Base-by-base conservation (phyloP, 345 rosid species). In the Boechera retrofracta region DNA sequence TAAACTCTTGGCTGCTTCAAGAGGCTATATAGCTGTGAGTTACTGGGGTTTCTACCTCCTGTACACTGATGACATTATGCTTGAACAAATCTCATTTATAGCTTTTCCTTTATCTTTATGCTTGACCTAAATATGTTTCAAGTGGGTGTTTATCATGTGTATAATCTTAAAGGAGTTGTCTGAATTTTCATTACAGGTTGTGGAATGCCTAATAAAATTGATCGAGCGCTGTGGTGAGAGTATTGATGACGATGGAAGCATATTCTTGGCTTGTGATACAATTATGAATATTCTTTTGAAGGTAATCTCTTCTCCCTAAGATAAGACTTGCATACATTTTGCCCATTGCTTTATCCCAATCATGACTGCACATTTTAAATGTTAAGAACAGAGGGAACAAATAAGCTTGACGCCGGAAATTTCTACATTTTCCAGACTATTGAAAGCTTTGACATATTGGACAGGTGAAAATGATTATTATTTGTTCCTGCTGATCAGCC, bases 251-350 rank as follows among this genome's bases (percentile, higher is more conserved):
- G 64, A 75, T 64, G 76, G 85, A 73, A 66, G 82, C 75, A 71
- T 89, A 69, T 90, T 82, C 81, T 70, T 94, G 90, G 98, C 98
- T 5, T 92, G 97, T 56, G 98, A 92, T 84, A 88, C 94, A 28
- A 71, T 94, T 75, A 59, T 90, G 90, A 92, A 89, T 83, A 69
- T 92, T 72, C 94, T 92, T 77, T 63, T 92, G 86, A 90, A 92
- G 97, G 98, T 92, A 77, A 47, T 31, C 21, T 77, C 61, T 13
- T 77, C 69, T 51, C 70, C 42, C 7, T 57, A 39, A 18, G 64
- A 42, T 52, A 58, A 39, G 63, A 42, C 13, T 39, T 31, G 24
- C 11, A 57, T 67, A 66, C 48, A 49, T 72, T 39, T 59, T 41
- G 0, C 26, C 10, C n/a, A 65, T 32, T 36, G 47, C 60, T 64